Conservation (phyloP, 139 green algal species). For the Tetraselmis striata region DNA sequence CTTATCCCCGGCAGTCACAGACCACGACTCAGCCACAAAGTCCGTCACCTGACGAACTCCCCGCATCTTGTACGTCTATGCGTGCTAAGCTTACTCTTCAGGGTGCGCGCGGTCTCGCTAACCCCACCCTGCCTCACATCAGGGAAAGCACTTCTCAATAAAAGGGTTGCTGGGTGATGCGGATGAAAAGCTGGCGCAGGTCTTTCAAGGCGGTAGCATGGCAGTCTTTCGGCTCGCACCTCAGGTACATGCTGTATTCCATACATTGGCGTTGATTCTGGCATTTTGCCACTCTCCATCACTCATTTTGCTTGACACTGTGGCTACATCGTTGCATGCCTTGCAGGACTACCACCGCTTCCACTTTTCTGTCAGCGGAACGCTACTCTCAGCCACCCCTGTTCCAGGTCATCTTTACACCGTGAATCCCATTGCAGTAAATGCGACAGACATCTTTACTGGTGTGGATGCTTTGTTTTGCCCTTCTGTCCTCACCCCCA, state of each 20-base stretch:
- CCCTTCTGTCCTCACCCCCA: background rate
- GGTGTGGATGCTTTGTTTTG: background rate
- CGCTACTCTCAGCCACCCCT: slow-evolving; percentile 19
- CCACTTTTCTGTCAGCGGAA: slow-evolving; percentile 28
- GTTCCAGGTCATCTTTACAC: slow-evolving; percentile 29
- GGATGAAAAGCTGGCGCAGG: background rate
- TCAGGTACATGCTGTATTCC: too few species aligned
- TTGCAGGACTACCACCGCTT: slow-evolving; percentile 54
- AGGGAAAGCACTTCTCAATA: slow-evolving; percentile 35
- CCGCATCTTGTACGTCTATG: too few species aligned
- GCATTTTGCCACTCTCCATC: too few species aligned
- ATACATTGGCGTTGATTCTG: too few species aligned
- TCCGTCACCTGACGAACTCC: too few species aligned
- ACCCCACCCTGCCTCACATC: too few species aligned
- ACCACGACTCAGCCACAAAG: too few species aligned
- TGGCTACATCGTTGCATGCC: too few species aligned
- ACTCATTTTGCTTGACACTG: too few species aligned
- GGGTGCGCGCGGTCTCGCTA: too few species aligned
- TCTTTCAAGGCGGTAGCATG: slow-evolving; percentile 26
- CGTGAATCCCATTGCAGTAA: slow-evolving; percentile 42
- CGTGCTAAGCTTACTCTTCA: too few species aligned
- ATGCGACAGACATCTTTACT: slow-evolving; percentile 6
- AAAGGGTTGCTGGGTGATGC: slow-evolving; percentile 38
- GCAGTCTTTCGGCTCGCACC: slow-evolving; percentile 25
- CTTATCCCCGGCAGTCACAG: too few species aligned